Percentiles rank a stretch among this genome's conserved stretches.
Conservation (phyloP, 2,329 filamentous ascomycete species). For the Aspergillus terreus region DNA sequence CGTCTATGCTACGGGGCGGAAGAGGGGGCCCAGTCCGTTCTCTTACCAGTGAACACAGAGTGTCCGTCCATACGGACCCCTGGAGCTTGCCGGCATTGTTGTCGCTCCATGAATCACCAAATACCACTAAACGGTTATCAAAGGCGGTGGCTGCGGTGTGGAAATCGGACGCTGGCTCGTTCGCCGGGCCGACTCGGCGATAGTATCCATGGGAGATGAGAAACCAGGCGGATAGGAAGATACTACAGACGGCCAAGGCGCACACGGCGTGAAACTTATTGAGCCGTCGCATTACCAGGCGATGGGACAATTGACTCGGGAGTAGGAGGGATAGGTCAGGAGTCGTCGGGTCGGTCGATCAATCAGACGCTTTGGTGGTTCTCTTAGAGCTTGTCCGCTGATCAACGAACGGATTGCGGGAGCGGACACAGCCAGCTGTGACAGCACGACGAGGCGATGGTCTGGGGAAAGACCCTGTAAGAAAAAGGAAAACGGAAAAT, state of each 20-base stretch:
- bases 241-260: constrained; percentile 25
- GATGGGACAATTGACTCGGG: constrained; percentile 2
- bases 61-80: constrained; percentile 32
- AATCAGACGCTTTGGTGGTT: background rate
- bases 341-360: background rate
- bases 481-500: background rate
- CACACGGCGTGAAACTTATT: constrained; percentile 30
- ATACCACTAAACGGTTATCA: constrained; percentile 32
- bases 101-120: constrained; percentile 40
- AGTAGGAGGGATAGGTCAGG: constrained; percentile 9
- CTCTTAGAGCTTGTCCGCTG: background rate
- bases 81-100: constrained; percentile 25
- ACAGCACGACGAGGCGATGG: no score
- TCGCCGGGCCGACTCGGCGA: constrained; percentile 15
- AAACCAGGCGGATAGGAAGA: constrained; percentile 27
- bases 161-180: constrained; percentile 15
- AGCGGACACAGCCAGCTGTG: no score
- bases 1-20: background rate
- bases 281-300: constrained; percentile 22
- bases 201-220: constrained; percentile 23
- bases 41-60: constrained; percentile 34
- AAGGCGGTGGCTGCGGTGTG: constrained; percentile 18
- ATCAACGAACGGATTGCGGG: no score
- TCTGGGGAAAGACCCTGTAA: no score
- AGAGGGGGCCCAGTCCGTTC: background rate